Percentiles rank a stretch among this genome's conserved stretches.
phyloP scores from a whole-genome alignment of 1,284 basidiomycete species.

The Pyrrhoderma noxium region DNA sequence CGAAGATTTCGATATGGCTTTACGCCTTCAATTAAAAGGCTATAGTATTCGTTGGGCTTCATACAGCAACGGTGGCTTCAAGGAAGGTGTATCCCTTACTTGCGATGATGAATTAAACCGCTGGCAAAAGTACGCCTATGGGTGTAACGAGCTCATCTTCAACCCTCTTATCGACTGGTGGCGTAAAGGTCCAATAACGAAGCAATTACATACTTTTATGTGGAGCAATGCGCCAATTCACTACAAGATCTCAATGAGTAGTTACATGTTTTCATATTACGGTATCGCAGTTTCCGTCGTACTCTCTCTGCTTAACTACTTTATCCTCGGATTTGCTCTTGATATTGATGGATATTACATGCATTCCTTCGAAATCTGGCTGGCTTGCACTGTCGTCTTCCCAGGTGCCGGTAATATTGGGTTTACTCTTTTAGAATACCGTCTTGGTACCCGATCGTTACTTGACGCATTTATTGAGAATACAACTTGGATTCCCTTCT shows the following conservation, averaged over 20 bases:
- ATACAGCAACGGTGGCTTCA: constrained; percentile 74
- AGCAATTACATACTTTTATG: constrained; percentile 69
- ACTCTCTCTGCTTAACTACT: constrained; percentile 63
- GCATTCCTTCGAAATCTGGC: constrained; percentile 68
- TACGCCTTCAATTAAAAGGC: constrained; percentile 56
- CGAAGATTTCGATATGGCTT: constrained; percentile 75
- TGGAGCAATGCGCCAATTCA: constrained; percentile 73
- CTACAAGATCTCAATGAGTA: constrained; percentile 75
- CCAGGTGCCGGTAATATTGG: constrained; percentile 65
- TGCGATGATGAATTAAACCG: constrained; percentile 75
- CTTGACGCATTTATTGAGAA: constrained; percentile 54
- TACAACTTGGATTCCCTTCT: constrained; percentile 71
- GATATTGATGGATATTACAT: constrained; percentile 64
- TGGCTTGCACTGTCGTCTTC: constrained; percentile 74
- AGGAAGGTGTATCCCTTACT: constrained; percentile 82
- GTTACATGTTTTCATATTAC: constrained; percentile 86
- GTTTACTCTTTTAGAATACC: constrained; percentile 68
- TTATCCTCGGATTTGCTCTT: constrained; percentile 61
- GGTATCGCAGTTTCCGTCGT: constrained; percentile 65
- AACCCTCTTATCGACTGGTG: constrained; percentile 70
- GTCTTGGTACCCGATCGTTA: constrained; percentile 56
- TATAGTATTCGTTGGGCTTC: constrained; percentile 81
- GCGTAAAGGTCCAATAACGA: constrained; percentile 66
- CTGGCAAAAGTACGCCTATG: constrained; percentile 86
- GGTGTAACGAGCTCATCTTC: constrained; percentile 71